phyloP scores from a whole-genome alignment of 148 eudicot genomes.

The Oxyria digyna region DNA sequence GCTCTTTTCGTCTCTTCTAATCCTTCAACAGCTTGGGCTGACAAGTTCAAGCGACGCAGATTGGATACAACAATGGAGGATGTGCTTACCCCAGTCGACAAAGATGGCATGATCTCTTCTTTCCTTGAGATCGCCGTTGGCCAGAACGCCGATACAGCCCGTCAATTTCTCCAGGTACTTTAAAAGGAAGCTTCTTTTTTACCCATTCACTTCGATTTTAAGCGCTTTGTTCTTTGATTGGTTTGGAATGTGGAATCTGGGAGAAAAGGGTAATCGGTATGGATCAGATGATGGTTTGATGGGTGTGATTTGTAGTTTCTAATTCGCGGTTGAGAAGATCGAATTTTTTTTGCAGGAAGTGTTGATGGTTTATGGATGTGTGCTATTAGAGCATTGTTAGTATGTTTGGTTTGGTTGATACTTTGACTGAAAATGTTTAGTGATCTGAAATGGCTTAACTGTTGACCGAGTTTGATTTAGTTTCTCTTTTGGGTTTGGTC shows the following conservation, averaged over 20 bases:
- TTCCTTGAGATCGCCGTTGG: slow-evolving; percentile 94
- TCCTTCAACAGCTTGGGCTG: neutral
- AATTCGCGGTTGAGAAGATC: neutral
- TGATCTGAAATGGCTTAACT: neutral
- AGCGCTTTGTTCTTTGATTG: neutral
- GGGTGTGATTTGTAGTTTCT: slow-evolving; percentile 1
- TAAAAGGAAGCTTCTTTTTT: neutral
- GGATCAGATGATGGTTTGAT: neutral
- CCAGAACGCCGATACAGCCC: slow-evolving; percentile 74
- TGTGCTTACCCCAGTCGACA: slow-evolving; percentile 30
- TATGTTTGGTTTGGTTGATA: neutral
- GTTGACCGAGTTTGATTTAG: neutral
- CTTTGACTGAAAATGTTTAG: neutral
- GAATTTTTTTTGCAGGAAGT: neutral
- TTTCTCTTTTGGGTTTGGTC: neutral
- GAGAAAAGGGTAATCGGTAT: neutral
- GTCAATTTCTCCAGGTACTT: slow-evolving; percentile 70
- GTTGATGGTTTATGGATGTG: neutral
- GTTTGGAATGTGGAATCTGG: neutral
- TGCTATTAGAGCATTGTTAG: neutral
- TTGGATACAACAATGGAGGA: slow-evolving; percentile 31
- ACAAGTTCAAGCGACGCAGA: neutral
- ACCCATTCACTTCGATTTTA: neutral
- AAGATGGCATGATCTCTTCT: slow-evolving; percentile 52
- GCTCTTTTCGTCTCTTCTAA: neutral